Conservation (phyloP, 129 eudicot genomes). For the Tagetes erecta region DNA sequence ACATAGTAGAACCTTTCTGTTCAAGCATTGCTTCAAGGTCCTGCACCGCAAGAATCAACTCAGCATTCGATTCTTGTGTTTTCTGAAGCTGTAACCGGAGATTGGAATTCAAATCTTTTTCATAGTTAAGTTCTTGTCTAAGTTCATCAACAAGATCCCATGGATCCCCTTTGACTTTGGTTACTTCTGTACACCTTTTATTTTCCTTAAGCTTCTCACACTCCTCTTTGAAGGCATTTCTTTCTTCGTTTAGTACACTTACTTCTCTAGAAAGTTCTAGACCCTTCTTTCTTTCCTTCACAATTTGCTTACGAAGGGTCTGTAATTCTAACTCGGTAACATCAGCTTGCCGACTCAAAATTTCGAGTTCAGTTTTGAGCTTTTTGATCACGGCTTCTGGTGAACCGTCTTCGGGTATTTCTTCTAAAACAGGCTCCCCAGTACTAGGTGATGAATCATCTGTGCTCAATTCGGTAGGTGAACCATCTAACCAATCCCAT, state of each 20-base stretch:
- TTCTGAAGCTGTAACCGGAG: conserved; percentile 81
- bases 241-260: conserved; percentile 61
- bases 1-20: conserved; percentile 46
- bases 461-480: conserved; percentile 61
- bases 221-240: conserved; percentile 61
- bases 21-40: conserved; percentile 88
- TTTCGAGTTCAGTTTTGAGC: conserved; percentile 64
- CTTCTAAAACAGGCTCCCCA: conserved; percentile 40
- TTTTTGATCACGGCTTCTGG: conserved; percentile 53
- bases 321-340: conserved; percentile 80
- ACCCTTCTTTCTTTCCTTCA: conserved; percentile 80
- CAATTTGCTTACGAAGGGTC: conserved; percentile 79
- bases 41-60: conserved; percentile 83
- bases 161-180: conserved; percentile 51
- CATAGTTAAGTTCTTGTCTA: conserved; percentile 66
- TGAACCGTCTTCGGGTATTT: conserved; percentile 41
- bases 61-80: conserved; percentile 84
- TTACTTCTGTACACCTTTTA: conserved; percentile 39
- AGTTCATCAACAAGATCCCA: conserved; percentile 71
- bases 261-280: conserved; percentile 77
- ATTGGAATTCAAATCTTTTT: conserved; percentile 68
- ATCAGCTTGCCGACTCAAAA: conserved; percentile 70
- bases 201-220: conserved; percentile 53
- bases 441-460: conserved; percentile 75
- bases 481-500: conserved; percentile 76